Base-by-base conservation (phyloP, 768 basidiomycete genomes). In the Rhodotorula sphaerocarpa region DNA sequence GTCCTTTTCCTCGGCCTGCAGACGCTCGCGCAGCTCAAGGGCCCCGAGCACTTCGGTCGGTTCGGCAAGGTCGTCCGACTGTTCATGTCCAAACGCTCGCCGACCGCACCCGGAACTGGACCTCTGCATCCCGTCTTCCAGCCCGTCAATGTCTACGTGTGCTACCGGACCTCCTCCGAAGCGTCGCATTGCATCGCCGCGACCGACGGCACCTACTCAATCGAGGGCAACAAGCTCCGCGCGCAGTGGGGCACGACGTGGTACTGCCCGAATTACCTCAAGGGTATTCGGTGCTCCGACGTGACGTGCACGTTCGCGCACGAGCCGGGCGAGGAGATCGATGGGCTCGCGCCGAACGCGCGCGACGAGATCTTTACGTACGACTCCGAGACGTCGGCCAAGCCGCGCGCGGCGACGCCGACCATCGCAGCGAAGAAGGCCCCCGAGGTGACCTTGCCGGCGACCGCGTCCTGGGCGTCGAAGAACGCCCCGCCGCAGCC, bases 51-150 rank as follows among this genome's bases (percentile, higher is more conserved):
- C 74, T 97, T 97, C 74, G 95, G 95, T 15, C 91, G 95, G 74
- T 99, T 96, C 75, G 95, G 95, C 70, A 96, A 92, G 79, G 96
- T 99, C 70, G 84, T 86, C 46, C 93, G 93, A 78, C 89, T 99
- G 51, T 80, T 96, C 56, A 82, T 99, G 34, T 86, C 89, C 53
- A 96, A 96, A 75, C 85, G 93, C 43, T 62, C 66, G 16, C 54
- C 70, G 5, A 55, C 42, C 31, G 52, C 61, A 1, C 57, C 60
- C 9, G 56, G 61, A 20, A 58, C 55, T 0, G 51, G 51, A 4
- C 21, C 55, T 21, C 44, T 59, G 23, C 55, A 70, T 23, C 52
- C 59, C 7, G 63, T 57, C 41, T 66, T 53, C 59, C 71, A 63
- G 57, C 71, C 69, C 33, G 82, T 93, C 42, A 93, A 93, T n/a